A percentile compares a stretch with the other conserved stretches of the same genome.
phyloP scores from a whole-genome alignment of 768 basidiomycete genomes.

The Tylopilus subfusipes region DNA sequence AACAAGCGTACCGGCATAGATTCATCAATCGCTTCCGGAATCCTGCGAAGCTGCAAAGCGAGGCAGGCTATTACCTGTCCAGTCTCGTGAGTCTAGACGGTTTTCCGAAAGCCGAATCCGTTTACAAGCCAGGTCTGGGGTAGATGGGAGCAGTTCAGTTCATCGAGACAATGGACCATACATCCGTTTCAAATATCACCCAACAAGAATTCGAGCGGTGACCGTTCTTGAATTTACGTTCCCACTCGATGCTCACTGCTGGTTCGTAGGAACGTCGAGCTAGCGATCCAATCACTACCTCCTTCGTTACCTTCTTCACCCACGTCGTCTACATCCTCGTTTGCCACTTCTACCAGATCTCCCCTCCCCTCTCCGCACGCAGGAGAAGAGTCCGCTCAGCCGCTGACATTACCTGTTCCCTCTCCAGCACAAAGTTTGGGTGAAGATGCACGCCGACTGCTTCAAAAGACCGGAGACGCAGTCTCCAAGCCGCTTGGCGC shows the following conservation, averaged over 20 bases:
- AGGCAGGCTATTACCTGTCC: slow-evolving; percentile 95
- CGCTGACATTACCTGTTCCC: slow-evolving; percentile 59
- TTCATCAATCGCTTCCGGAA: slow-evolving; percentile 96
- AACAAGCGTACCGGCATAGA: slow-evolving; percentile 37
- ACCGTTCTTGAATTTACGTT: slow-evolving; percentile 10
- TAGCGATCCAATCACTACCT: slow-evolving; percentile 49
- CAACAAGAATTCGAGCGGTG: slow-evolving; percentile 90
- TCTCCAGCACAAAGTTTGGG: slow-evolving; percentile 31
- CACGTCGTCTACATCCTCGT: slow-evolving; percentile 35
- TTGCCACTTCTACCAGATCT: slow-evolving; percentile 35
- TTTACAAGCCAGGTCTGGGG: slow-evolving; percentile 3
- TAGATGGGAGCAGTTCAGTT: slow-evolving; percentile 97
- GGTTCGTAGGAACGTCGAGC: slow-evolving; percentile 50
- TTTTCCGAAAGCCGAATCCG: background rate
- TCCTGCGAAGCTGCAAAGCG: slow-evolving; percentile 84
- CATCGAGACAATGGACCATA: slow-evolving; percentile 97
- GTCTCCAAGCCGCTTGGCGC: slow-evolving; percentile 90
- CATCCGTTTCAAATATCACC: slow-evolving; percentile 88
- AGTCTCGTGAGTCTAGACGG: slow-evolving; percentile 63
- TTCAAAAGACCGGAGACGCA: slow-evolving; percentile 88
- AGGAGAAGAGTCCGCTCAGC: slow-evolving; percentile 88
- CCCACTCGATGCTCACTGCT: slow-evolving; percentile 6
- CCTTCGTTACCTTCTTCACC: slow-evolving; percentile 29
- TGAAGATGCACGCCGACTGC: slow-evolving; percentile 76
- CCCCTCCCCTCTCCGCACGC: slow-evolving; percentile 47